Base-by-base conservation (phyloP, 768 basidiomycete species). In the Pisolithus marmoratus region DNA sequence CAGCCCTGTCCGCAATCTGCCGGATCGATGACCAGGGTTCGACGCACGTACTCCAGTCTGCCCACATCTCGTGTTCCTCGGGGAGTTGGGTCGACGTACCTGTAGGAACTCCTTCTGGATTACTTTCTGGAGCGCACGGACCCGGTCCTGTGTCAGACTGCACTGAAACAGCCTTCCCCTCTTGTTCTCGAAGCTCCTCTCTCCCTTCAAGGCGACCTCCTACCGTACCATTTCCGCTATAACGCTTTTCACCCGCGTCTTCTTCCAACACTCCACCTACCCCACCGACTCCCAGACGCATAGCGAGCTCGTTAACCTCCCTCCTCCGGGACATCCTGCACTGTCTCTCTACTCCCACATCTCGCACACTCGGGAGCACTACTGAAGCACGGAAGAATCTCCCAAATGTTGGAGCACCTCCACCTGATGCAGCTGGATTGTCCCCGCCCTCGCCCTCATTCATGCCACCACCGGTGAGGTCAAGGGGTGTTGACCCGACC, bases 221-320 rank as follows among this genome's bases (percentile, higher is more conserved):
- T 23, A 19, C 31, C 12, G 27, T 1, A n/a, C 15, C 34, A 12
- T 41, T 50, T 15, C n/a, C 43, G 12, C 43, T 19, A 24, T 15
- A 27, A 4, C 43, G 14, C 2, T 0, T 19, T 45, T 26, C 49
- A 4, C 19, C 15, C 37, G 14, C 59, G 36, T 24, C 46, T 24
- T 64, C 57, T 42, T 81, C 82, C 6, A 90, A 61, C 7, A 72
- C 60, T 11, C 90, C 91, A 9, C 90, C 90, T 7, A 90, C 76
- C 0, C 79, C 78, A 31, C 85, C 87, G 36, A 91, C 74, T 5
- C 81, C 90, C 82, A 90, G 89, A n/a, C 87, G 80, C 76, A 90
- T 85, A 0, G 80, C 83, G 42, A 93, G 69, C 60, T 89, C 84
- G 63, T 93, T 93, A 50, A 90, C 80, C 58, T 91, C 85, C 51